These are phyloP conservation scores for Salvia rosmarinus DNA, from an alignment of 257 asterid genomes.

Conservation along the genomic window DNA sequence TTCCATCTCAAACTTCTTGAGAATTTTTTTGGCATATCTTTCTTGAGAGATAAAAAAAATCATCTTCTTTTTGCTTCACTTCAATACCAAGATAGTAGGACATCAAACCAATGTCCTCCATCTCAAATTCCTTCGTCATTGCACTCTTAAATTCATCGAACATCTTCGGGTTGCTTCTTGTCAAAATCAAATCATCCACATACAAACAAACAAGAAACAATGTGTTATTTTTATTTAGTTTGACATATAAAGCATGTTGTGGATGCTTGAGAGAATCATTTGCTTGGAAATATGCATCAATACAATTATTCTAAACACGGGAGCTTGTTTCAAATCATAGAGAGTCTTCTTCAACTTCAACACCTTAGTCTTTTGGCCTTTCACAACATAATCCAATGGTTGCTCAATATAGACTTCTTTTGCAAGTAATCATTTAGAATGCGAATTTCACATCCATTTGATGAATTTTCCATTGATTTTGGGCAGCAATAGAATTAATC, in stretches of 20 bases:
- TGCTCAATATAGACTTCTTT: background rate
- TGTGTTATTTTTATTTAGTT: too few relatives aligned
- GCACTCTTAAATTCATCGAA: background rate
- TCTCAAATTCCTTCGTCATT: background rate
- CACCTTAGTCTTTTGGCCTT: background rate
- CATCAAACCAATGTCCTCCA: slow-evolving; percentile 3
- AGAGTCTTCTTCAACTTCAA: background rate
- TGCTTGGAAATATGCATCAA: background rate
- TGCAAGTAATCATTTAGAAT: background rate
- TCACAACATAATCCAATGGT: background rate
- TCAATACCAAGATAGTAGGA: slow-evolving; percentile 16
- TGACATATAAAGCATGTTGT: background rate
- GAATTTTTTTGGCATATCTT: slow-evolving; percentile 3
- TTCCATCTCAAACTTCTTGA: too few relatives aligned
- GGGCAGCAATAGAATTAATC: slow-evolving; percentile 8
- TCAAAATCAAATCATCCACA: too few relatives aligned
- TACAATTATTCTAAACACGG: background rate
- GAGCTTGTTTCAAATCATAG: background rate
- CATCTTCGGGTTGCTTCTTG: too few relatives aligned
- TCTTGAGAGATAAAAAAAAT: background rate
- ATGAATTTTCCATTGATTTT: slow-evolving; percentile 1
- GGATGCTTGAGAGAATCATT: background rate
- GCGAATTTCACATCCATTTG: slow-evolving; percentile 5
- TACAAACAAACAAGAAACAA: too few relatives aligned
- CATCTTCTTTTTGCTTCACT: background rate